Conservation (phyloP, 768 basidiomycete genomes). For the Tremella fuciformis region DNA sequence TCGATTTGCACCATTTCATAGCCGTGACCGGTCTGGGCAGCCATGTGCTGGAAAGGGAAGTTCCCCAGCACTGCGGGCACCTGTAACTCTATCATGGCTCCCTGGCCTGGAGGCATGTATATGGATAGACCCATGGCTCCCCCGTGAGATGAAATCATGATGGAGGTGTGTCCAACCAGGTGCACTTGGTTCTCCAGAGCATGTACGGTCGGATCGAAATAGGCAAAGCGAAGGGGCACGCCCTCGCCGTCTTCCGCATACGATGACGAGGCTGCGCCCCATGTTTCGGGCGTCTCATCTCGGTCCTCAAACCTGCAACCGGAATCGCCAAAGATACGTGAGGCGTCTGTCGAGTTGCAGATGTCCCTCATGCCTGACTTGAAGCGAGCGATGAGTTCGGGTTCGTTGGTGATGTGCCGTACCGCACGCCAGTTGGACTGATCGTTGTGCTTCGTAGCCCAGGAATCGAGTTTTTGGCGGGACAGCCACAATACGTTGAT, state of each 20-base stretch:
- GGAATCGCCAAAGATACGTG: conserved; percentile 4
- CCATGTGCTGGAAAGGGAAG: conserved; percentile 48
- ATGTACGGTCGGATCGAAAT: conserved; percentile 45
- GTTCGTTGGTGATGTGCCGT: conserved; percentile 46
- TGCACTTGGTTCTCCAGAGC: conserved; percentile 47
- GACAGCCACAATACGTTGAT: conserved; percentile 50
- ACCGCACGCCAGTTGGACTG: conserved; percentile 46
- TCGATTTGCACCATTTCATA: conserved; percentile 32
- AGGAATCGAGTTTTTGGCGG: conserved; percentile 39
- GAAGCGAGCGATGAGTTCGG: conserved; percentile 29
- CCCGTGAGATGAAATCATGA: conserved; percentile 44
- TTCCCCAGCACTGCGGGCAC: conserved; percentile 27
- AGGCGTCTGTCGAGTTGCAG: conserved; percentile 17
- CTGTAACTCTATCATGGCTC: conserved; percentile 39
- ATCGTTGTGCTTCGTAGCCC: conserved; percentile 35
- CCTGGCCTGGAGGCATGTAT: conserved; percentile 42
- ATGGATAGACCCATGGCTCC: conserved; percentile 44
- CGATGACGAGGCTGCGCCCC: conserved; percentile 17
- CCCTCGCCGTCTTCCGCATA: background rate
- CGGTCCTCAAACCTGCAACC: conserved; percentile 35
- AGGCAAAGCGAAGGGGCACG: conserved; percentile 38
- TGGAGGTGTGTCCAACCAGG: conserved; percentile 42
- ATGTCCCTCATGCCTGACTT: conserved; percentile 19
- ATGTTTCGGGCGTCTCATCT: conserved; percentile 34
- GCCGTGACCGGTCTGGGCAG: conserved; percentile 34